Conservation (phyloP, 495 filamentous ascomycete genomes). For the Cenococcum geophilum region DNA sequence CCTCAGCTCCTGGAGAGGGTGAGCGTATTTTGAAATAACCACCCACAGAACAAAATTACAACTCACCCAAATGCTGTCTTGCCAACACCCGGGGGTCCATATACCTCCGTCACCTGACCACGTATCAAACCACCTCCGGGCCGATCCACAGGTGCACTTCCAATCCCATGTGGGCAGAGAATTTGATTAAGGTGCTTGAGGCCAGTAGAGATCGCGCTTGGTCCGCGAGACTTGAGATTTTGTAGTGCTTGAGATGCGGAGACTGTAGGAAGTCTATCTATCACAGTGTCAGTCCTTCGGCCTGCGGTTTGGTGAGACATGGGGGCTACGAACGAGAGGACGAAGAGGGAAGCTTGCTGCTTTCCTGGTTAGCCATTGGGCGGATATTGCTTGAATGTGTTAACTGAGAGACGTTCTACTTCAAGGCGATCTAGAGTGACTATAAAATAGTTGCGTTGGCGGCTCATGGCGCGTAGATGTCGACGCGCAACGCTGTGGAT, state of each 20-base stretch:
- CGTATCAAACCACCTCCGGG: slow-evolving; percentile 55
- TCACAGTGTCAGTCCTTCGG: slow-evolving; percentile 9
- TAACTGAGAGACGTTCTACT: neutral
- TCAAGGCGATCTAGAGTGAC: neutral
- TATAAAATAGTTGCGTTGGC: neutral
- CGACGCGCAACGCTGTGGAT: neutral
- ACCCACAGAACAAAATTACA: no score
- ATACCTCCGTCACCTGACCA: slow-evolving; percentile 81
- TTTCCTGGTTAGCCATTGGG: slow-evolving; percentile 33
- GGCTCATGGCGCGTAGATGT: slow-evolving; percentile 4
- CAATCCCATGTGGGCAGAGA: slow-evolving; percentile 24
- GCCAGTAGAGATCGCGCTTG: slow-evolving; percentile 59
- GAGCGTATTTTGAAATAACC: neutral
- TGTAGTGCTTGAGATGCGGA: slow-evolving; percentile 80
- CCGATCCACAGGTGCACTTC: neutral
- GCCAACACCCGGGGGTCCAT: slow-evolving; percentile 80
- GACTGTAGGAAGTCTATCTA: slow-evolving; percentile 77
- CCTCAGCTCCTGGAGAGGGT: slow-evolving; percentile 18
- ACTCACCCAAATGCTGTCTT: slow-evolving; percentile 77
- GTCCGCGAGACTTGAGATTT: slow-evolving; percentile 47
- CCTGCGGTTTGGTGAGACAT: neutral
- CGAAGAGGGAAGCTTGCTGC: slow-evolving; percentile 29
- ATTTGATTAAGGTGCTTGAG: slow-evolving; percentile 48
- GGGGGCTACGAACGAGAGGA: slow-evolving; percentile 29
- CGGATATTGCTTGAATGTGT: neutral